Conservation (phyloP, 208 protist genomes). For the Herpetomonas tarakana region DNA sequence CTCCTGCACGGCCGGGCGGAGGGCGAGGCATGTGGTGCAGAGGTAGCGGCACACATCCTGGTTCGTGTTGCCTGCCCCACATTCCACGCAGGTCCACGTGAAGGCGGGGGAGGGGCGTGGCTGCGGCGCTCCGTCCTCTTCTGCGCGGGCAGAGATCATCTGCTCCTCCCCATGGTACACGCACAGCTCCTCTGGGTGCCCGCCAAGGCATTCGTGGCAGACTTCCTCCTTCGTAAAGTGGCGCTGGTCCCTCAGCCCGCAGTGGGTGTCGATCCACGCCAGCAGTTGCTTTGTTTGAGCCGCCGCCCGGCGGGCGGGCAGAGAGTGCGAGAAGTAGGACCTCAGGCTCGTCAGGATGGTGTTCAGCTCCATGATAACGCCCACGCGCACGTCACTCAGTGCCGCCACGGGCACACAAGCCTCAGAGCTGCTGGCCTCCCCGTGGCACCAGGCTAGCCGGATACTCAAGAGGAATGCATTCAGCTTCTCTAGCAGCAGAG, state of each 20-base stretch:
- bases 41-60: constrained; percentile 74
- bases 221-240: constrained; percentile 23
- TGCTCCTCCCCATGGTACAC: no score
- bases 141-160: no score
- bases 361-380: constrained; percentile 19
- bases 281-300: constrained; percentile 52
- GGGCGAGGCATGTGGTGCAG: constrained; percentile 57
- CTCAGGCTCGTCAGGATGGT: constrained; percentile 8
- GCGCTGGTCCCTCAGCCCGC: background rate
- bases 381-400: background rate
- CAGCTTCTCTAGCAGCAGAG: no score
- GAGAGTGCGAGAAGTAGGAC: constrained; percentile 16
- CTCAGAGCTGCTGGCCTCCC: no score
- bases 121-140: no score
- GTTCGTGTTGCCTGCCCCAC: constrained; percentile 54
- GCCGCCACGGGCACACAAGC: background rate
- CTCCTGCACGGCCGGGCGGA: constrained; percentile 59
- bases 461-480: no score
- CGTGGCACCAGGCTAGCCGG: no score
- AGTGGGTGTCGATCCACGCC: constrained; percentile 26
- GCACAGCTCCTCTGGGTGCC: constrained; percentile 57
- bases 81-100: constrained; percentile 58
- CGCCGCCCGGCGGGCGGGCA: constrained; percentile 32
- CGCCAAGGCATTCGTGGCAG: constrained; percentile 68
- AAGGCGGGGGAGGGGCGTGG: constrained; percentile 9